Evolutionary conservation across 495 filamentous ascomycete species (phyloP), one percentile per base, ranked within the genome.

Genomic region (Chaetomium fimeti): DNA sequence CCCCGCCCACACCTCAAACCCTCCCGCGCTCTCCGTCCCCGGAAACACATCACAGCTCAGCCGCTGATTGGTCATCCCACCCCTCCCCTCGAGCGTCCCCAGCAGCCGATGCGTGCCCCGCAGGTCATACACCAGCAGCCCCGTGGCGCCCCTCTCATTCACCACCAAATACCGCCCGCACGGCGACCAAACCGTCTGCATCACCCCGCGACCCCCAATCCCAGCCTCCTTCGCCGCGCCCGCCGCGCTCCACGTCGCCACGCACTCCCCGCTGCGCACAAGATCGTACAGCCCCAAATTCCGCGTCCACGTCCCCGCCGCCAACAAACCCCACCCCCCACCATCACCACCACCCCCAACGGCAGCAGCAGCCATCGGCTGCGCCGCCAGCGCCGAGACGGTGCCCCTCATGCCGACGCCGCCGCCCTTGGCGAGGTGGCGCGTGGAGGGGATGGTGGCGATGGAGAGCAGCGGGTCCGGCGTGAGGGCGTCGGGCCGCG

Each of bases 161-260:
- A 96, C 85, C 69, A 91, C 87, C 38, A 98, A 76, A 76, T 97
- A 98, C 64, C 85, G 79, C n/a, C 91, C 93, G 77, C 91, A 93
- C 0, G 86, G 83, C 67, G 89, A 93, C 93, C 91, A 96, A 2
- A 81, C 56, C 15, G 91, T 78, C 68, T 94, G 88, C 32, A 86
- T 88, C 22, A 98, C 74, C 3, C 94, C 93, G 0, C 75, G 76
- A 1, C 91, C 91, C 1, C 82, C 83, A 3, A 87, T 78, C 1
- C 62, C 42, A 0, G 67, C 70, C 20, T 75, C 66, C 15, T 68
- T 68, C 16, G 74, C 76, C 0, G 79, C 81, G 5, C 80, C 63
- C 6, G 73, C 72, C 25, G 85, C 68, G 16, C 76, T 76, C 78
- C 91, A 96, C 3, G 86, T 86, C 0, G 89, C 87, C 16, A 92